phyloP scores from a whole-genome alignment of 305 asterid species.

The Fraxinus ornus region DNA sequence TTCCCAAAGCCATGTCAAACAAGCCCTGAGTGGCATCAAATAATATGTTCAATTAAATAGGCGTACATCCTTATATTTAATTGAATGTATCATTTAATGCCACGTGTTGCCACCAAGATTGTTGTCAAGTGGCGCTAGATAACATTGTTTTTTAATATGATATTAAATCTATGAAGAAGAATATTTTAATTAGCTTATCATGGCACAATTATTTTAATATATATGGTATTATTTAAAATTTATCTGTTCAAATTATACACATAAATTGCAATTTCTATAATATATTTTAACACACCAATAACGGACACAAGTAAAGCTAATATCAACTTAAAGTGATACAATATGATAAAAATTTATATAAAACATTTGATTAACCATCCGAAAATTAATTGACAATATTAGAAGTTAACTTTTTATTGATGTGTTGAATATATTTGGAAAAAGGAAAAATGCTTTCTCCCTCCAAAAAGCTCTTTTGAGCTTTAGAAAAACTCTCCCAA shows the following conservation, averaged over 20 bases:
- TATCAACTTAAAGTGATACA: background rate
- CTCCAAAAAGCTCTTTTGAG: background rate
- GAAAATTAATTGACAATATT: background rate
- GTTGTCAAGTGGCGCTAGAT: background rate
- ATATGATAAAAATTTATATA: background rate
- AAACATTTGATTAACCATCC: background rate
- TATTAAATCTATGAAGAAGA: background rate
- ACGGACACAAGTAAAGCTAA: background rate
- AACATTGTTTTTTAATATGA: background rate
- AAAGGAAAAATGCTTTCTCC: background rate
- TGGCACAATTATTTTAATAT: background rate
- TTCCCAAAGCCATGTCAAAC: background rate
- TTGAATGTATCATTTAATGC: background rate
- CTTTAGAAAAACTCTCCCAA: background rate
- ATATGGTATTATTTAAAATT: background rate
- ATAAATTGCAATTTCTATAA: background rate
- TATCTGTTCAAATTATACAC: background rate
- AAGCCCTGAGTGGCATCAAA: background rate
- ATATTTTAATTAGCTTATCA: background rate
- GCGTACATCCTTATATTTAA: background rate
- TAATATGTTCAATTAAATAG: background rate
- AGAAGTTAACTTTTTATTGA: background rate
- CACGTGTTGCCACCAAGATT: background rate
- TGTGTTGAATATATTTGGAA: background rate
- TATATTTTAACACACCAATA: background rate